These are phyloP conservation scores for Lipomyces japonicus DNA, from an alignment of 805 yeast species.

Conservation along the genomic window DNA sequence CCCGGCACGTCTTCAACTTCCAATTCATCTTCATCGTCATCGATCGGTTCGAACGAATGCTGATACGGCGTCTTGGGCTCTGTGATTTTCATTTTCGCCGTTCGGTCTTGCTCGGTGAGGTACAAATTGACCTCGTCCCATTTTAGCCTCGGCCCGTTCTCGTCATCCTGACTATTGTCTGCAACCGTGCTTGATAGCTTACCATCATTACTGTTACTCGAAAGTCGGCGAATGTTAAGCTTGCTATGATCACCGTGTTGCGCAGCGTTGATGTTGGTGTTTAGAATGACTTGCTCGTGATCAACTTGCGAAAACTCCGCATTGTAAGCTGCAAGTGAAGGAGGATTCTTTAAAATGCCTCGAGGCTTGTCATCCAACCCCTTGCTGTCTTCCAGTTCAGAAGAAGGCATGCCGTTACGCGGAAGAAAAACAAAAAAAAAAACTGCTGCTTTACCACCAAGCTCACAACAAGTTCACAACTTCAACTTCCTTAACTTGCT, in stretches of 20 bases:
- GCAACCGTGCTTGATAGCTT: no score
- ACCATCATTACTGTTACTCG: neutral
- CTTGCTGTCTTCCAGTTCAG: neutral
- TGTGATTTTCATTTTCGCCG: constrained; percentile 76
- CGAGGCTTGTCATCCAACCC: constrained; percentile 6
- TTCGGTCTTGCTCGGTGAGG: constrained; percentile 67
- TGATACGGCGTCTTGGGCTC: constrained; percentile 96
- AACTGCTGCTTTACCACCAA: no score
- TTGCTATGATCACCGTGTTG: constrained; percentile 15
- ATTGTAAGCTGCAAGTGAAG: constrained; percentile 10
- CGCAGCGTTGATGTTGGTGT: constrained; percentile 19
- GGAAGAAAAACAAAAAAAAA: no score
- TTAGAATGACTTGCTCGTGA: constrained; percentile 14
- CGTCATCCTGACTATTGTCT: neutral
- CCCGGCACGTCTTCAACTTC: constrained; percentile 43
- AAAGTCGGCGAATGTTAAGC: constrained; percentile 9
- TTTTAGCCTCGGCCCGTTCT: constrained; percentile 31
- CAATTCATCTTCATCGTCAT: constrained; percentile 72
- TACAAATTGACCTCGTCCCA: constrained; percentile 84
- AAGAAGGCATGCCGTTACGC: no score
- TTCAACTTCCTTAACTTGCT: no score
- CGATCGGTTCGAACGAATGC: constrained; percentile 75
- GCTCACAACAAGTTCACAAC: no score
- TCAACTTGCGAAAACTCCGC: constrained; percentile 18
- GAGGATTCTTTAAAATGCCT: constrained; percentile 25